Conservation (phyloP, 441 rosid genomes). For the Erodium trifolium region DNA sequence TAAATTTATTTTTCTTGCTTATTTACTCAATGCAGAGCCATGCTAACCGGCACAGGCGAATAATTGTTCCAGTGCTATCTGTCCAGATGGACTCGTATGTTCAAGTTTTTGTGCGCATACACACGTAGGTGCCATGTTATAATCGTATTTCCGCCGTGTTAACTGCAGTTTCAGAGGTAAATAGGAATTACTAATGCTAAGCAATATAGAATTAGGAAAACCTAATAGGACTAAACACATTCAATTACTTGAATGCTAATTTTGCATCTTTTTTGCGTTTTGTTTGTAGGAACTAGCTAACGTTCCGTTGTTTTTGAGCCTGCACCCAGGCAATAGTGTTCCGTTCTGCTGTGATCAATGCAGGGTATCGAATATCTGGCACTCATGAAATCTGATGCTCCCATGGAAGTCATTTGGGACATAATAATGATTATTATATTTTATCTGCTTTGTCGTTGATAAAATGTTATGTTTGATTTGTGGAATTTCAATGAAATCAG, state of each 20-base stretch:
- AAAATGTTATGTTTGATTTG: not conserved
- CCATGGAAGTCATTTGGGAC: constrained; percentile 94
- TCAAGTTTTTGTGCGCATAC: no score
- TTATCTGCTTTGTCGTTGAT: not conserved
- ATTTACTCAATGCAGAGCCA: no score
- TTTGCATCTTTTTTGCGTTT: not conserved
- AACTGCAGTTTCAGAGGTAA: constrained; percentile 79
- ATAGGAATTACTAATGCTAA: not conserved
- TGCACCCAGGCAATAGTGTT: constrained; percentile 89
- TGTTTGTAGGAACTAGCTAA: constrained; percentile 74
- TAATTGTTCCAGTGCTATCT: no score
- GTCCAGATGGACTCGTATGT: no score
- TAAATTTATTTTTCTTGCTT: no score
- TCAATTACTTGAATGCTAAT: not conserved
- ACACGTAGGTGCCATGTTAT: no score
- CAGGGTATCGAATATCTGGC: constrained; percentile 82
- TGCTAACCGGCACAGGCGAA: no score
- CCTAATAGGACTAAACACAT: no score
- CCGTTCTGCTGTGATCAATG: constrained; percentile 88
- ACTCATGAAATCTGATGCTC: constrained; percentile 93
- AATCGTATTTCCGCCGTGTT: constrained; percentile 64
- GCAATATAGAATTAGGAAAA: no score
- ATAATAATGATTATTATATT: constrained; percentile 41
- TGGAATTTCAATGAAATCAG: not conserved
- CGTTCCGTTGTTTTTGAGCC: constrained; percentile 85